Conservation (phyloP, 2,329 filamentous ascomycete genomes). For the Pleochaeta shiraiana region DNA sequence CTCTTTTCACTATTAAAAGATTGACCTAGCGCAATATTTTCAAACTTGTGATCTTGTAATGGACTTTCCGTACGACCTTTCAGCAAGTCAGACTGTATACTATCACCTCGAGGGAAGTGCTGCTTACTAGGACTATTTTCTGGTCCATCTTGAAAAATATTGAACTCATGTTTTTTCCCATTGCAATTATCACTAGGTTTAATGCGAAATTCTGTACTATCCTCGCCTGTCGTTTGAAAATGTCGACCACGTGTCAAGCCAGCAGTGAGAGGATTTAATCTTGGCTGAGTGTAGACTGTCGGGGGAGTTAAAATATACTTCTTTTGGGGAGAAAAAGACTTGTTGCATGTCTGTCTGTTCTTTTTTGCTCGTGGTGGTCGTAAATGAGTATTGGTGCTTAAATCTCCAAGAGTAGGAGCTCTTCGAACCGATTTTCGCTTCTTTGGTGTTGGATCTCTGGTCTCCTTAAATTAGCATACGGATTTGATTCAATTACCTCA, state of each 20-base stretch:
- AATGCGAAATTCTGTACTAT: slow-evolving; percentile 17
- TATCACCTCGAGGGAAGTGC: background rate
- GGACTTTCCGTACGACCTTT: slow-evolving; percentile 16
- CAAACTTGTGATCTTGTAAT: slow-evolving; percentile 16
- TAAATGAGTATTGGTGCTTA: slow-evolving; percentile 13
- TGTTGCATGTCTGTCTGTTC: slow-evolving; percentile 12
- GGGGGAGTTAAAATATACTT: slow-evolving; percentile 5
- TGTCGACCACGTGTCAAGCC: slow-evolving; percentile 6
- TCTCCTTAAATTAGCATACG: slow-evolving; percentile 7
- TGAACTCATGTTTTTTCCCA: slow-evolving; percentile 14
- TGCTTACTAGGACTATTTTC: slow-evolving; percentile 15
- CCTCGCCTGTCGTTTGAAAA: slow-evolving; percentile 13
- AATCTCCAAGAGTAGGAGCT: slow-evolving; percentile 8
- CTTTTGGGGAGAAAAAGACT: slow-evolving; percentile 5
- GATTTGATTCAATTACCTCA: background rate
- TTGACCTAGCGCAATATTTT: background rate
- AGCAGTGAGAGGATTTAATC: slow-evolving; percentile 12
- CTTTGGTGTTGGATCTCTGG: slow-evolving; percentile 13
- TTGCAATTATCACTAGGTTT: slow-evolving; percentile 12
- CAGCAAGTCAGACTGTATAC: background rate
- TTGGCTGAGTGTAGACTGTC: slow-evolving; percentile 8
- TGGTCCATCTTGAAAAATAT: slow-evolving; percentile 15
- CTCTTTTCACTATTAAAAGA: slow-evolving; percentile 7
- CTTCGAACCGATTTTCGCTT: slow-evolving; percentile 14
- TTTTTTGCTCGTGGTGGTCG: slow-evolving; percentile 9